Evolutionary conservation across 176 grass and related monocot species (phyloP), one percentile per base, ranked within the genome.

Genomic region (Cymbopogon citratus): DNA sequence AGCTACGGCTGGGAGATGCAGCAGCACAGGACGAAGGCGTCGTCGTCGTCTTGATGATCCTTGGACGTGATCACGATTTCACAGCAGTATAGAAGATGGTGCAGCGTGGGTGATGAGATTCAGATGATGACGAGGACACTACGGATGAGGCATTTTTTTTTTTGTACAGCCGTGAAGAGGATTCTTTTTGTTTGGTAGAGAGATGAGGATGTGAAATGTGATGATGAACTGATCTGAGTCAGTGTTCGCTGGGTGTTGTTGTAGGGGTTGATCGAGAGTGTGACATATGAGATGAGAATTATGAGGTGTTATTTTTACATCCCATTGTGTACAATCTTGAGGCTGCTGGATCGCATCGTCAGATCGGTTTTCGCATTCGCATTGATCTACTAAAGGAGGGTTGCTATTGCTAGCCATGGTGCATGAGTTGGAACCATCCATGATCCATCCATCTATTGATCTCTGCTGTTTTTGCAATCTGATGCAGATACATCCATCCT

Each of bases 1-100:
- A 91, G 91, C 73, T 92, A 78, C 76, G 69, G 83, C 80, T 94
- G 85, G 80, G 89, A 85, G 76, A 51, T 71, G 67, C 86, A 92
- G 77, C 71, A 48, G 75, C 73, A 38, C 29, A 34, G 71, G 45
- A 27, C 56, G 0, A 81, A 46, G 16, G 45, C 64, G 1, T 7
- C 70, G 0, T 49, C 83, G 3, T 77, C 80, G 40, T 45, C n/a
- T 27, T 14, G 21, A 36, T 36, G 35, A 6, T 62, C 59, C 12
- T 13, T 62, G 35, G 12, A 27, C 24, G 4, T 24, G 24, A 62
- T 62, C 21, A 57, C 56, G 0, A 24, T 12, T 52, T 36, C 35
- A 54, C 25, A 45, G 10, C 1, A 34, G 38, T 24, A 40, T 40
- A 67, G 63, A 66, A 39, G 66, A 24, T 2, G 31, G 2, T 2